phyloP scores from a whole-genome alignment of 371 early-diverging fungal genomes.

The Syncephalastrum contaminatum region DNA sequence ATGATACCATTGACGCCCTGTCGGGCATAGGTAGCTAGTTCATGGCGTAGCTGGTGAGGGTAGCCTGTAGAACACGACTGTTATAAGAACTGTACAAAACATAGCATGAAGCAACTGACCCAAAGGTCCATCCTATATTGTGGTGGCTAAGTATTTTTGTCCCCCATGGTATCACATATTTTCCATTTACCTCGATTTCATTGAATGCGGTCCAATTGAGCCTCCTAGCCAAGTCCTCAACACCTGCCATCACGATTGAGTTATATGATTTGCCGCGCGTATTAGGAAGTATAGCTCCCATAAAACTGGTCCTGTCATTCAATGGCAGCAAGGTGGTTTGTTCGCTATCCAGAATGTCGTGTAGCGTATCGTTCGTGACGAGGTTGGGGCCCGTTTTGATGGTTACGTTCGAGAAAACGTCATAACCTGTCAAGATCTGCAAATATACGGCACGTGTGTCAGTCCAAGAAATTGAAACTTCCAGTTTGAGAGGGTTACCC shows the following conservation, averaged over 20 bases:
- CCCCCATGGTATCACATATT: neutral
- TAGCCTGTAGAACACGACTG: constrained; percentile 5
- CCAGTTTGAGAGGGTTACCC: constrained; percentile 10
- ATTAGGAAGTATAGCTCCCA: constrained; percentile 24
- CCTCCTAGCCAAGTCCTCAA: constrained; percentile 21
- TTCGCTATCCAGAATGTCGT: constrained; percentile 22
- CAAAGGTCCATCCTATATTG: constrained; percentile 7
- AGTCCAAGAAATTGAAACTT: constrained; percentile 11
- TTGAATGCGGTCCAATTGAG: constrained; percentile 31
- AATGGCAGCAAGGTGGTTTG: constrained; percentile 36
- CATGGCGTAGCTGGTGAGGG: constrained; percentile 10
- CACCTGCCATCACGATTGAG: constrained; percentile 26
- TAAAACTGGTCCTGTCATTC: constrained; percentile 16
- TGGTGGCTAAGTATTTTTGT: neutral
- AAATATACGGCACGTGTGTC: neutral
- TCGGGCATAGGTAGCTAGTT: constrained; percentile 7
- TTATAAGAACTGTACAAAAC: neutral
- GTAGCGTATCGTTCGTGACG: constrained; percentile 26
- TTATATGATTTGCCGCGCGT: constrained; percentile 28
- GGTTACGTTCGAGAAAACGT: constrained; percentile 30
- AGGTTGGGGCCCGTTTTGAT: constrained; percentile 32
- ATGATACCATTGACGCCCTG: constrained; percentile 19
- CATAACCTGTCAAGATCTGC: constrained; percentile 38
- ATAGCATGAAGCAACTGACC: constrained; percentile 3
- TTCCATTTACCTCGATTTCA: constrained; percentile 15